phyloP scores from a whole-genome alignment of 257 asterid species.

The Solanum etuberosum region DNA sequence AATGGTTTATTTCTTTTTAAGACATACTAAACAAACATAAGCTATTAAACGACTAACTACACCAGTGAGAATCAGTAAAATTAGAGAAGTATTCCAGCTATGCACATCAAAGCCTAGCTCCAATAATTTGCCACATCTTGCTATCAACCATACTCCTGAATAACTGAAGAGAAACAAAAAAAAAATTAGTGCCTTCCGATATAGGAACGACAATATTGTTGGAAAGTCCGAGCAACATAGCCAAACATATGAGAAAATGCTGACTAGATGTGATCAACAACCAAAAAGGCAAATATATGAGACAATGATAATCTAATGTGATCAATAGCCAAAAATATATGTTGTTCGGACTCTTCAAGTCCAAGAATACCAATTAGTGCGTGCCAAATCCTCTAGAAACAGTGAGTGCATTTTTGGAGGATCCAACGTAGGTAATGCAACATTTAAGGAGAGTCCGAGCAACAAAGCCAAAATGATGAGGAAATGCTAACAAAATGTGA shows the following conservation, averaged over 20 bases:
- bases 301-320: not conserved
- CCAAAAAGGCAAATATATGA: not conserved
- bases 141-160: slow-evolving; percentile 92
- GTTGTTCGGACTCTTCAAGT: not conserved
- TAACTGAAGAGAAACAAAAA: slow-evolving; percentile 23
- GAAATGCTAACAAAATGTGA: not conserved
- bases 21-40: slow-evolving; percentile 50
- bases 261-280: not conserved
- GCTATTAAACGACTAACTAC: slow-evolving; percentile 56
- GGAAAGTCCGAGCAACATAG: not conserved
- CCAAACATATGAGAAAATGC: not conserved
- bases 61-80: slow-evolving; percentile 38
- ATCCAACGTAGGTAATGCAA: not conserved
- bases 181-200: not conserved
- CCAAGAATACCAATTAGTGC: not conserved
- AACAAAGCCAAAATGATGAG: not conserved
- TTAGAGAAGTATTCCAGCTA: slow-evolving; percentile 35
- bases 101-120: slow-evolving; percentile 67
- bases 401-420: not conserved
- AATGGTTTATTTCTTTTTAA: slow-evolving; percentile 46
- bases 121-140: slow-evolving; percentile 67
- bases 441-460: not conserved
- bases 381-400: not conserved
- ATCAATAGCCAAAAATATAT: not conserved
- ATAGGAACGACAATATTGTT: not conserved